phyloP scores from a whole-genome alignment of 306 rosid species.

The Prunus mume region DNA sequence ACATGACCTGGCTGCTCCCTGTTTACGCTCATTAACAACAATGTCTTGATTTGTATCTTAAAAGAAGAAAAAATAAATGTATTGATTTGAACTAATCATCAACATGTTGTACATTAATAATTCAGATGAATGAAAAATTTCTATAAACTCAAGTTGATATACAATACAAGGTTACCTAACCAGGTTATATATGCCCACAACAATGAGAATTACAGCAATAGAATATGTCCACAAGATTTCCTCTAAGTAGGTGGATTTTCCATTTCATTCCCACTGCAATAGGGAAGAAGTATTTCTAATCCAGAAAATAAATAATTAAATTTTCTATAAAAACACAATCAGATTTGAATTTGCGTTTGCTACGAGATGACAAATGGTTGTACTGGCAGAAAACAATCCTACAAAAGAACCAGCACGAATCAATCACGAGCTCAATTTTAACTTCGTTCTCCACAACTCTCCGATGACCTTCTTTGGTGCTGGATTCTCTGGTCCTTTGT shows the following conservation, averaged over 20 bases:
- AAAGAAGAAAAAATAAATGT: neutral
- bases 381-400: neutral
- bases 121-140: neutral
- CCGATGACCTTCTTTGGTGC: constrained; percentile 80
- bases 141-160: neutral
- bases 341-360: neutral
- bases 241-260: neutral
- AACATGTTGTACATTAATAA: neutral
- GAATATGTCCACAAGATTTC: neutral
- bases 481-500: constrained; percentile 83
- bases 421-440: constrained; percentile 49
- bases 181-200: neutral
- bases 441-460: constrained; percentile 79
- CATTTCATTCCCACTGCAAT: neutral
- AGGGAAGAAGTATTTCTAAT: neutral
- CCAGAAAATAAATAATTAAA: neutral
- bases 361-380: neutral
- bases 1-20: neutral
- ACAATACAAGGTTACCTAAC: neutral
- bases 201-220: neutral
- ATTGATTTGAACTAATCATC: neutral
- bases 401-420: constrained; percentile 2
- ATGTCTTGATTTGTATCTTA: neutral
- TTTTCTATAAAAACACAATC: neutral
- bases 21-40: neutral